These are phyloP conservation scores for Penicillium nucicola DNA, from an alignment of 495 filamentous ascomycete species.

Conservation along the genomic window DNA sequence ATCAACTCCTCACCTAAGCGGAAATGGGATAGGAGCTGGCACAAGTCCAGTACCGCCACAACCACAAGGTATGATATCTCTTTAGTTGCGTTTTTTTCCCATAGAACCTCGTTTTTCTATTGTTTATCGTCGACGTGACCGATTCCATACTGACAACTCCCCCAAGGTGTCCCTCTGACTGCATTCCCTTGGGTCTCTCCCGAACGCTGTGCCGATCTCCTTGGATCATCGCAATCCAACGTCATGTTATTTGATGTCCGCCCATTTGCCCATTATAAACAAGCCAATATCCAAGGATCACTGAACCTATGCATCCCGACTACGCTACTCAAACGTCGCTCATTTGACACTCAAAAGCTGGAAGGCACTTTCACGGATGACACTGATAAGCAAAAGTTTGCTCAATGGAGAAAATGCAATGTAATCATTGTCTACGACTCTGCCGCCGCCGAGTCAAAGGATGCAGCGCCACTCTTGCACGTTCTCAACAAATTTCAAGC, in stretches of 20 bases:
- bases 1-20: neutral
- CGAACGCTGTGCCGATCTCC: constrained; percentile 61
- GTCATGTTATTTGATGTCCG: constrained; percentile 83
- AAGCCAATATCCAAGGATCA: constrained; percentile 70
- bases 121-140: neutral
- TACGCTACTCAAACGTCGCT: constrained; percentile 84
- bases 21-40: neutral
- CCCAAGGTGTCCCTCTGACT: neutral
- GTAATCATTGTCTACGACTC: constrained; percentile 87
- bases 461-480: constrained; percentile 72
- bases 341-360: constrained; percentile 88
- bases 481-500: constrained; percentile 87
- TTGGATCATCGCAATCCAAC: constrained; percentile 54
- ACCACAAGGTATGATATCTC: constrained; percentile 8
- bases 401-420: constrained; percentile 67
- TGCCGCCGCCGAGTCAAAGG: constrained; percentile 69
- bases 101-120: neutral
- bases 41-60: constrained; percentile 1
- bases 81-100: neutral
- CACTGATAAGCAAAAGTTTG: constrained; percentile 69
- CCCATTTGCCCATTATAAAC: constrained; percentile 76
- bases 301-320: constrained; percentile 95
- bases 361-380: constrained; percentile 81
- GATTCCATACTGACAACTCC: neutral
- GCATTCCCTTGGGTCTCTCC: constrained; percentile 54